Base-by-base conservation (phyloP, 805 yeast species). In the Ogataea glucozyma region DNA sequence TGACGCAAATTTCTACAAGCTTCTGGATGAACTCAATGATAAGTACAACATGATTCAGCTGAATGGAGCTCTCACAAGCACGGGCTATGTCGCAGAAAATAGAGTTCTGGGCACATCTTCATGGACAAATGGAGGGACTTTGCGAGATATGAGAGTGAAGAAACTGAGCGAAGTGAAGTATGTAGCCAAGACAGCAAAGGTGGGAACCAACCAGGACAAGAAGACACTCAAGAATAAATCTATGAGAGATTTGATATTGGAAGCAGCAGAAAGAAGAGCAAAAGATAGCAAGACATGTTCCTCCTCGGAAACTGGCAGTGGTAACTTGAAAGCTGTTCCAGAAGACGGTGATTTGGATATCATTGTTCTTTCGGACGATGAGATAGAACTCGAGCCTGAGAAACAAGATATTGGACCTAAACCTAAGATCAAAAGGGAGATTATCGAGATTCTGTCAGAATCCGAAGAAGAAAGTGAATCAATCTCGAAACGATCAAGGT, bases 1-100 rank as follows among this genome's bases (percentile, higher is more conserved):
- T 58, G 84, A 91, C 66, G 75, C 66, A 2, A 65, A 65, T 45
- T 91, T 91, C 58, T 87, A 87, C 58, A 66, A 67, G 38, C 72
- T 73, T 38, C 61, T 88, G 49, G 91, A 85, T 41, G 79, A 76
- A 46, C 67, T 85, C 30, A 76, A 75, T 43, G 67, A 66, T 5
- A 66, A 84, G 54, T 79, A 66, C 53, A 71, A 70, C 40, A 65
- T 68, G 7, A 56, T 74, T 31, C 73, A 72, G 49, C 46, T 64
- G 29, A 65, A 67, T 21, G 73, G 75, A 0, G 69, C 78, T 4
- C 68, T 67, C 26, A 53, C 57, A 1, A 68, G 71, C 2, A 71
- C 76, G 12, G 76, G 75, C 7, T 79, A 75, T 50, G 63, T 75
- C 7, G 73, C 82, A 40, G 70, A 71, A 19, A 79, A 75, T 36